phyloP scores from a whole-genome alignment of 768 basidiomycete genomes.

The Mycena vulgaris region DNA sequence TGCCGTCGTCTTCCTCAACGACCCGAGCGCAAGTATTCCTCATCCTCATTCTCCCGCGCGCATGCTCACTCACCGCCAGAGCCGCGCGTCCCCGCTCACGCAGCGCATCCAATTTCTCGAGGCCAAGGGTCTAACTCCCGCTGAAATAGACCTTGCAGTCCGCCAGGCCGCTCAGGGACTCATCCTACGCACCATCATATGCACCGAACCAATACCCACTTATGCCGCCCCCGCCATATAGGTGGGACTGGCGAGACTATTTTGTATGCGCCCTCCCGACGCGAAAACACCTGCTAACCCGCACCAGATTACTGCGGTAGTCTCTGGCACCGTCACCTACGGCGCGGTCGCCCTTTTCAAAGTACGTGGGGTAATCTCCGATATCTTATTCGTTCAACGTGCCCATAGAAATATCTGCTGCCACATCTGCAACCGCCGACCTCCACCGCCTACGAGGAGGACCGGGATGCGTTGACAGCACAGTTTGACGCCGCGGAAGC shows the following conservation, averaged over 20 bases:
- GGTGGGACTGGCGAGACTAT: slow-evolving; percentile 97
- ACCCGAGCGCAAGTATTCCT: slow-evolving; percentile 73
- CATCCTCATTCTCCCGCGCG: not conserved
- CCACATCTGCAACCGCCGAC: slow-evolving; percentile 94
- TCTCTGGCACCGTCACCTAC: slow-evolving; percentile 90
- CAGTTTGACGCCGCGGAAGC: slow-evolving; percentile 93
- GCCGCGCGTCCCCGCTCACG: slow-evolving; percentile 82
- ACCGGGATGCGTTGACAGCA: slow-evolving; percentile 85
- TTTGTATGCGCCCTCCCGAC: slow-evolving; percentile 72
- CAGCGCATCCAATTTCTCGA: slow-evolving; percentile 96
- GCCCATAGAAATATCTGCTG: slow-evolving; percentile 84
- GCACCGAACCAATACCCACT: slow-evolving; percentile 55
- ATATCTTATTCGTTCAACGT: slow-evolving; percentile 17
- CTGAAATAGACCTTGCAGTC: slow-evolving; percentile 91
- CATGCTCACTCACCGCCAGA: slow-evolving; percentile 57
- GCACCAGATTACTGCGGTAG: slow-evolving; percentile 90
- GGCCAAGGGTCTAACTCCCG: slow-evolving; percentile 87
- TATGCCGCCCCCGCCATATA: slow-evolving; percentile 61
- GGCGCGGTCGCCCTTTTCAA: slow-evolving; percentile 86
- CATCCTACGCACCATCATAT: slow-evolving; percentile 62
- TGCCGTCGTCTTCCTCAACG: slow-evolving; percentile 89
- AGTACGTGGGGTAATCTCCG: slow-evolving; percentile 56
- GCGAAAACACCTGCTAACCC: slow-evolving; percentile 44
- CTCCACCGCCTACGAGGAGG: slow-evolving; percentile 90
- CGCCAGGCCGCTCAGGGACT: slow-evolving; percentile 66